phyloP scores from a whole-genome alignment of 306 rosid species.

The Prunus padus region DNA sequence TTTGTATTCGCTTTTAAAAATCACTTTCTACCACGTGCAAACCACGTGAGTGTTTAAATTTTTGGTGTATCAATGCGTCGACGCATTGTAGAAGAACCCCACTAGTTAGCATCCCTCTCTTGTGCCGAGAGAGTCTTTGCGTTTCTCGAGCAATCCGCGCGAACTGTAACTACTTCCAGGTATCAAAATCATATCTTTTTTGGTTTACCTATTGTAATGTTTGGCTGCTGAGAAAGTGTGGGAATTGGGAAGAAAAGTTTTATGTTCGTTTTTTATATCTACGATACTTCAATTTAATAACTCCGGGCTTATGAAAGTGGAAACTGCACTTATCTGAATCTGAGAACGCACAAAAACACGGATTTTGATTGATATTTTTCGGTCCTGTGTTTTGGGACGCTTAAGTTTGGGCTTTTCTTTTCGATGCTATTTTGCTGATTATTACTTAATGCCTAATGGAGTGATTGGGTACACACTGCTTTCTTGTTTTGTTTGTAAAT shows the following conservation, averaged over 20 bases:
- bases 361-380: background rate
- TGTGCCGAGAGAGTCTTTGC: slow-evolving; percentile 4
- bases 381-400: background rate
- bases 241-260: background rate
- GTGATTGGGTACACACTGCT: background rate
- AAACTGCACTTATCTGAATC: background rate
- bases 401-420: background rate
- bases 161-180: slow-evolving; percentile 5
- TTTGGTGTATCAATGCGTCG: too few species aligned
- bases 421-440: background rate
- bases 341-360: background rate
- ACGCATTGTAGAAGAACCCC: too few species aligned
- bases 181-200: background rate
- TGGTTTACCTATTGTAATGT: background rate
- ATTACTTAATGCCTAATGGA: background rate
- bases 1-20: too few species aligned
- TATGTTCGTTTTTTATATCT: background rate
- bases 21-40: too few species aligned
- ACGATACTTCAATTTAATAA: background rate
- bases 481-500: background rate
- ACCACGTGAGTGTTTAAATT: too few species aligned
- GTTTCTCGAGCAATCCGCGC: slow-evolving; percentile 14
- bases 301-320: background rate
- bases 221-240: slow-evolving; percentile 16
- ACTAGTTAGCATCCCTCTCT: background rate